Conservation (phyloP, 345 rosid species). For the Rhizophora mangle region DNA sequence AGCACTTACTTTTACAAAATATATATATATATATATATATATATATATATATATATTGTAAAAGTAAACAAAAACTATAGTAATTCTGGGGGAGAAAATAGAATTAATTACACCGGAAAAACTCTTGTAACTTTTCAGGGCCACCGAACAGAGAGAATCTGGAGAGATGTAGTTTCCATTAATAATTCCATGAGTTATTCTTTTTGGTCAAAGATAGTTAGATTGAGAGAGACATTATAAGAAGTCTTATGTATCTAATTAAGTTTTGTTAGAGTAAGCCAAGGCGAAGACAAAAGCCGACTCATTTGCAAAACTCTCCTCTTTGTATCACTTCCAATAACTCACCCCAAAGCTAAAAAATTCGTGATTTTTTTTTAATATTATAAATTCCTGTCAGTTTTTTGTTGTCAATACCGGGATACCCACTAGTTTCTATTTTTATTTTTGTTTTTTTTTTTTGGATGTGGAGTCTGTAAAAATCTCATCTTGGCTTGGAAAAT, state of each 20-base stretch:
- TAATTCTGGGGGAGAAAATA: no score
- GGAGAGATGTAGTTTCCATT: no score
- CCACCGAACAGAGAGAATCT: no score
- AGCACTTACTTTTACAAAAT: no score
- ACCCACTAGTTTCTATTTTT: background rate
- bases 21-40: no score
- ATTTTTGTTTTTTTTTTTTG: background rate
- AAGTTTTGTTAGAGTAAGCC: slow-evolving; percentile 12
- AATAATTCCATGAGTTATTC: background rate
- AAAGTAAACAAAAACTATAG: no score
- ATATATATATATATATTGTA: no score
- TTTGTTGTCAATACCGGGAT: background rate
- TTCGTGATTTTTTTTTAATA: background rate
- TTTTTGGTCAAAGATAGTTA: slow-evolving; percentile 14
- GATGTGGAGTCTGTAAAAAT: slow-evolving; percentile 19
- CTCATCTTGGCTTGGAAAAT: slow-evolving; percentile 7
- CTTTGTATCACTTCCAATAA: background rate
- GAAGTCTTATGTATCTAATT: background rate
- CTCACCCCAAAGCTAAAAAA: background rate
- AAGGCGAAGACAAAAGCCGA: slow-evolving; percentile 33
- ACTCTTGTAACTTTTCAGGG: no score
- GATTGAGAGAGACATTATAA: background rate
- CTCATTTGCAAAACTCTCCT: slow-evolving; percentile 8
- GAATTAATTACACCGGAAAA: no score
- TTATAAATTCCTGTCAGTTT: background rate